Base-by-base conservation (phyloP, 257 asterid genomes). In the Gentiana macrophylla region DNA sequence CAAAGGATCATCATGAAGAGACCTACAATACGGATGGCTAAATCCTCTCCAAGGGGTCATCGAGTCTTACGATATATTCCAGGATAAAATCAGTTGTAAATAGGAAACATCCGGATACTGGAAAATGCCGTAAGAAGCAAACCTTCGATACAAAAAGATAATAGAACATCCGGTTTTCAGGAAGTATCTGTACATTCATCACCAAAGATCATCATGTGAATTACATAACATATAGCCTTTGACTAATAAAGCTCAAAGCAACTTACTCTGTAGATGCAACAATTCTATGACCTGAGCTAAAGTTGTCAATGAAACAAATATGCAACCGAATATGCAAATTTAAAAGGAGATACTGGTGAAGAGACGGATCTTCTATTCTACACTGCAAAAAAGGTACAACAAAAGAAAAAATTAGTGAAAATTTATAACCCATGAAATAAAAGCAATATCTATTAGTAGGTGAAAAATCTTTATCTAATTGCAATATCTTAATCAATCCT, bases 211-310 rank as follows among this genome's bases (percentile, higher is more conserved):
- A 53, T 37, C 1, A 51, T 6, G 70, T 37, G 46, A 55, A 41
- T 33, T 5, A 32, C 32, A 54, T 7, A 7, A 48, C 5, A 51
- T 45, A 3, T 36, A 24, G 49, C 7, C 10, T 48, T n/a, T 55
- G 66, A 43, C 37, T 33, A 57, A 56, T 43, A 47, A 32, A 15
- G 15, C 24, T 56, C n/a, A 43, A 57, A 52, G 70, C 38, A 43
- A 53, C 61, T 73, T 83, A 91, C 98, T 91, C 97, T 1, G 97
- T 86, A 52, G 98, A 87, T 61, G 98, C 86, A 65, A 95, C 91
- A 77, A 94, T 96, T 77, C 96, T 74, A 61, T 83, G 93, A 62
- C 98, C 97, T 36, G 97, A 91, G 86, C 94, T 81, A 73, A 91
- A 91, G 68, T 91, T 91, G 77, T 91, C 97, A 51, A 91, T 87